A percentile compares a stretch with the other conserved stretches of the same genome.
These are phyloP conservation scores for Pharnaceum exiguum DNA, from an alignment of 148 eudicot species.

Conservation along the genomic window DNA sequence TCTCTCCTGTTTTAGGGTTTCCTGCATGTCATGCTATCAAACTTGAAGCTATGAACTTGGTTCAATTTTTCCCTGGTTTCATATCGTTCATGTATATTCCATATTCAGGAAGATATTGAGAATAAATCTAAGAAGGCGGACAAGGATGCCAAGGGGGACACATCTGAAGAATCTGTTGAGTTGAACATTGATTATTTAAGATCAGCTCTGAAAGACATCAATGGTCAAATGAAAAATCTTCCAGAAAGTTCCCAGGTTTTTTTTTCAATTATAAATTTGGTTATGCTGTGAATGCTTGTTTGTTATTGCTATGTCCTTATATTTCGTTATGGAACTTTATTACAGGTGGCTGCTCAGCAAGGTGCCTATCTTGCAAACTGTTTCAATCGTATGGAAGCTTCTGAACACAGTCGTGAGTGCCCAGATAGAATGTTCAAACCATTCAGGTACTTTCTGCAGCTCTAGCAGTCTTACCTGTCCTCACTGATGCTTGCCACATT, in stretches of 20 bases:
- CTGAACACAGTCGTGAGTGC: constrained; percentile 73
- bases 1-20: too few relatives aligned
- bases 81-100: neutral
- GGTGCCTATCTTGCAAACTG: constrained; percentile 78
- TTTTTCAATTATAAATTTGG: neutral
- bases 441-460: constrained; percentile 41
- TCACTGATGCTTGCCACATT: neutral
- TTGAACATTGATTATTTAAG: constrained; percentile 73
- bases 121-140: constrained; percentile 79
- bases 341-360: constrained; percentile 88
- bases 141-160: constrained; percentile 60
- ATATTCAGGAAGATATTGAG: constrained; percentile 66
- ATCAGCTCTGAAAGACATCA: constrained; percentile 62
- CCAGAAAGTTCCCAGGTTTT: constrained; percentile 91
- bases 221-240: constrained; percentile 76
- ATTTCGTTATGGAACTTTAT: neutral
- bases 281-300: neutral
- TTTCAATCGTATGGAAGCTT: constrained; percentile 78
- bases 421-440: constrained; percentile 81
- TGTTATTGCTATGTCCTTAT: neutral
- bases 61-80: neutral
- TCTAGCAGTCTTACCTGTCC: neutral
- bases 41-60: too few relatives aligned
- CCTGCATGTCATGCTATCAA: too few relatives aligned
- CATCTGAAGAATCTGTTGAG: constrained; percentile 60